Evolutionary conservation across 441 rosid genomes (phyloP).

Genomic region (Erysimum pusillum): DNA sequence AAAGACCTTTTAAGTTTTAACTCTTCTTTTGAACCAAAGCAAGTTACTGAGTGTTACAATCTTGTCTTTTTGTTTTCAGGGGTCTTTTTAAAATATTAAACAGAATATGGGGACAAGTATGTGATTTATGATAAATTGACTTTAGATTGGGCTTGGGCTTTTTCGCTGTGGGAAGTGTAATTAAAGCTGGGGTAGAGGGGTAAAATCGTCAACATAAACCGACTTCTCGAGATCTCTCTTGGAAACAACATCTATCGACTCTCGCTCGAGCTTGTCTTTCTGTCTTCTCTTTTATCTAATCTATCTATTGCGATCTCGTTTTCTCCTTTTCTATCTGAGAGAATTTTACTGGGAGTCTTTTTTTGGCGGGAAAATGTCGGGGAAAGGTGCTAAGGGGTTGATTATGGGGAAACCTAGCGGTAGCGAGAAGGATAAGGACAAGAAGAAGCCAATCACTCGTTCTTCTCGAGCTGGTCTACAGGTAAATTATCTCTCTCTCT

Average conservation of each 20-base stretch:
- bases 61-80: background rate
- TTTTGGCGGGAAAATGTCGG: slow-evolving; percentile 75
- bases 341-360: background rate
- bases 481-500: slow-evolving; percentile 44
- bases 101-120: background rate
- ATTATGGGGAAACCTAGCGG: slow-evolving; percentile 75
- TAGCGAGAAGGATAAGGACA: slow-evolving; percentile 81
- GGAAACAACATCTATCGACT: slow-evolving; percentile 35
- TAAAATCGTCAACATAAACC: slow-evolving; percentile 34
- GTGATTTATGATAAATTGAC: background rate
- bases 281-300: background rate
- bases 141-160: slow-evolving; percentile 38
- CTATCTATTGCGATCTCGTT: slow-evolving; percentile 19
- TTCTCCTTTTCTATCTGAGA: slow-evolving; percentile 16
- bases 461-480: slow-evolving; percentile 97
- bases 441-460: slow-evolving; percentile 87
- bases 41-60: background rate
- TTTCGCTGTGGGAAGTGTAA: slow-evolving; percentile 21
- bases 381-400: slow-evolving; percentile 95
- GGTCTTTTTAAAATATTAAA: background rate
- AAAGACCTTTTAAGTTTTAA: no score
- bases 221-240: background rate
- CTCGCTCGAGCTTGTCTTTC: background rate
- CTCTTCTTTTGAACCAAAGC: slow-evolving; percentile 24
- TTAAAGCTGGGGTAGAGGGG: slow-evolving; percentile 12